Evolutionary conservation across 2,329 filamentous ascomycete genomes (phyloP).

Genomic region (Hymenoscyphus infarciens): DNA sequence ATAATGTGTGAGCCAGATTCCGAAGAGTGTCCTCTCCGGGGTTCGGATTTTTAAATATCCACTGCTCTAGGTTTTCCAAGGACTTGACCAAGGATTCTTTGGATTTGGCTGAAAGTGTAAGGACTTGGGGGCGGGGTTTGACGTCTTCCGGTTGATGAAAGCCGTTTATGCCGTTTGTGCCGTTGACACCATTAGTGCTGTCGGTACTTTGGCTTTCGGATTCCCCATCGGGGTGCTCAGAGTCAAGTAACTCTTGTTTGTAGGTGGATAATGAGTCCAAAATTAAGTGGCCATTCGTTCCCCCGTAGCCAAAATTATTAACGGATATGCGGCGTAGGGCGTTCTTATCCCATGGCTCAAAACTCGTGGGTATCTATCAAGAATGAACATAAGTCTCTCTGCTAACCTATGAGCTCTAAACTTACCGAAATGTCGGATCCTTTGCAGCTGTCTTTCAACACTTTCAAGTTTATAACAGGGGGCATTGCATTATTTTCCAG

Average conservation of each 20-base stretch:
- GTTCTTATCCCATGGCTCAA: slow-evolving; percentile 6
- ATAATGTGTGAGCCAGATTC: slow-evolving; percentile 20
- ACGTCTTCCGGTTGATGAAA: background rate
- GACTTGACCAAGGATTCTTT: background rate
- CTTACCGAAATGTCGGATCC: slow-evolving; percentile 11
- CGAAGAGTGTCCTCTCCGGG: background rate
- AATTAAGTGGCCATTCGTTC: slow-evolving; percentile 45
- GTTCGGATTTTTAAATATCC: background rate
- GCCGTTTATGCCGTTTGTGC: background rate
- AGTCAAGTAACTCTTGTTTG: background rate
- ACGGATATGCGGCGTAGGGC: slow-evolving; percentile 16
- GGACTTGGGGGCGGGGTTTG: background rate
- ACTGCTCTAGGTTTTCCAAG: slow-evolving; percentile 3
- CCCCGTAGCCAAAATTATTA: slow-evolving; percentile 41
- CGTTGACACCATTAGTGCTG: background rate
- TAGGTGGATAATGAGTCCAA: slow-evolving; percentile 21
- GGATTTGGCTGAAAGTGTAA: slow-evolving; percentile 8
- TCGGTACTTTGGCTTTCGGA: background rate
- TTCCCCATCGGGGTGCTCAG: background rate
- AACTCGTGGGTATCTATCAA: background rate
- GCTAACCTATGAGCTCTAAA: background rate
- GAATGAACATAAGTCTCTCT: background rate
- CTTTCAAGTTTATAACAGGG: slow-evolving; percentile 41
- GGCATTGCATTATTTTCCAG: slow-evolving; percentile 42
- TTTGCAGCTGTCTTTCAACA: slow-evolving; percentile 32